These are phyloP conservation scores for Rhizoclosmatium globosum DNA, from an alignment of 192 early-diverging fungal species.

Conservation along the genomic window DNA sequence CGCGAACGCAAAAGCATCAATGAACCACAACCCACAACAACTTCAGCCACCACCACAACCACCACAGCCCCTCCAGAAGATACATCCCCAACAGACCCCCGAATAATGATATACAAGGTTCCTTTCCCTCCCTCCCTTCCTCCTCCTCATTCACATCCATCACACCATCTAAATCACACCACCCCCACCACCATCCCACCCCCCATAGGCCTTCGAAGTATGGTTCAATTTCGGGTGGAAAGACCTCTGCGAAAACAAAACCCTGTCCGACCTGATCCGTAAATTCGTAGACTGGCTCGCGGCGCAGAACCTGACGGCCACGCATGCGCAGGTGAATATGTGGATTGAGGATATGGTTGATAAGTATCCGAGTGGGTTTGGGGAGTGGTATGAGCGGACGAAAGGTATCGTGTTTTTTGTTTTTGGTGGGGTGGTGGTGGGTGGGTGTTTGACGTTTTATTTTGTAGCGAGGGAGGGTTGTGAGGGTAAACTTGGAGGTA, in stretches of 20 bases:
- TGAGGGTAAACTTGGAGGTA: too few species aligned
- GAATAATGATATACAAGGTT: too few species aligned
- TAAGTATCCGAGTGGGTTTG: constrained; percentile 28
- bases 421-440: too few species aligned
- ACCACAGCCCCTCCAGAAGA: too few species aligned
- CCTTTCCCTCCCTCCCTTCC: too few species aligned
- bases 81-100: too few species aligned
- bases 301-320: neutral
- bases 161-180: too few species aligned
- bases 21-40: too few species aligned
- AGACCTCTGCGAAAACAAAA: constrained; percentile 25
- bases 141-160: too few species aligned
- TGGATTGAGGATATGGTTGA: constrained; percentile 29
- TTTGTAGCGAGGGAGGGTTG: neutral
- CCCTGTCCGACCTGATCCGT: neutral
- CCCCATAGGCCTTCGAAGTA: constrained; percentile 17
- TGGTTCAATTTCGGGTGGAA: constrained; percentile 32
- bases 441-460: too few species aligned
- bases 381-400: constrained; percentile 18
- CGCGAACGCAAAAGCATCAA: too few species aligned
- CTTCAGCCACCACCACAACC: too few species aligned
- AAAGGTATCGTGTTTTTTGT: neutral
- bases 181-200: neutral
- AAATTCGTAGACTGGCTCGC: constrained; percentile 29
- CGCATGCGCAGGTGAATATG: neutral